A percentile compares a stretch with the other conserved stretches of the same genome.
These are phyloP conservation scores for Phytophthora agathidicida DNA, from an alignment of 352 stramenopile species.

Conservation along the genomic window DNA sequence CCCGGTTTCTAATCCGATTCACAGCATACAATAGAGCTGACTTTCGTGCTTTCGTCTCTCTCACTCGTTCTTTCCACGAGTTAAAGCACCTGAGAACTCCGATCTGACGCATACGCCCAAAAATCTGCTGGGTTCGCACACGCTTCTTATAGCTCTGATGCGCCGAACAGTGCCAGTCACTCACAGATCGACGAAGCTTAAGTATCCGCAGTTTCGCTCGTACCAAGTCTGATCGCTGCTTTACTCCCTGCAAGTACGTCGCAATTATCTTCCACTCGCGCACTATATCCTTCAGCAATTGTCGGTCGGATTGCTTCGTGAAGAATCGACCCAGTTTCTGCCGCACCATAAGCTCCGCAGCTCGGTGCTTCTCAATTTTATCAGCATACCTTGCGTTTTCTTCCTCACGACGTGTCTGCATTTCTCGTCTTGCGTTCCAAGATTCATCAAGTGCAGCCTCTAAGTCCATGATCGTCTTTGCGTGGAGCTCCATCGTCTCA, in stretches of 20 bases:
- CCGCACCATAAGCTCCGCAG: conserved; percentile 25
- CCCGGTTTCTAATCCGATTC: conserved; percentile 40
- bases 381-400: conserved; percentile 4
- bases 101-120: conserved; percentile 43
- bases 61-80: conserved; percentile 47
- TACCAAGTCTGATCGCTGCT: conserved; percentile 4
- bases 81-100: conserved; percentile 50
- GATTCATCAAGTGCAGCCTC: conserved; percentile 4
- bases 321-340: conserved; percentile 43
- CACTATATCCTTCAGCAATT: conserved; percentile 25
- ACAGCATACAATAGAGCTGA: conserved; percentile 36
- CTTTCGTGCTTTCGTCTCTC: conserved; percentile 16
- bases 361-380: conserved; percentile 4
- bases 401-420: conserved; percentile 14
- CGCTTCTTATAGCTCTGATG: conserved; percentile 7
- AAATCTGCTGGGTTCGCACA: conserved; percentile 15
- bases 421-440: background rate
- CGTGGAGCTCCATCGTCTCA: background rate
- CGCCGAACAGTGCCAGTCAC: conserved; percentile 12
- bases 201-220: conserved; percentile 4
- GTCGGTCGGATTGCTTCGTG: conserved; percentile 38
- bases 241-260: conserved; percentile 1
- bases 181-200: conserved; percentile 19
- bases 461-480: conserved; percentile 10
- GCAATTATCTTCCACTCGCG: conserved; percentile 17